A percentile compares a stretch with the other conserved stretches of the same genome.
These are phyloP conservation scores for Heliamphora exappendiculata DNA, from an alignment of 148 eudicot species.

Conservation along the genomic window DNA sequence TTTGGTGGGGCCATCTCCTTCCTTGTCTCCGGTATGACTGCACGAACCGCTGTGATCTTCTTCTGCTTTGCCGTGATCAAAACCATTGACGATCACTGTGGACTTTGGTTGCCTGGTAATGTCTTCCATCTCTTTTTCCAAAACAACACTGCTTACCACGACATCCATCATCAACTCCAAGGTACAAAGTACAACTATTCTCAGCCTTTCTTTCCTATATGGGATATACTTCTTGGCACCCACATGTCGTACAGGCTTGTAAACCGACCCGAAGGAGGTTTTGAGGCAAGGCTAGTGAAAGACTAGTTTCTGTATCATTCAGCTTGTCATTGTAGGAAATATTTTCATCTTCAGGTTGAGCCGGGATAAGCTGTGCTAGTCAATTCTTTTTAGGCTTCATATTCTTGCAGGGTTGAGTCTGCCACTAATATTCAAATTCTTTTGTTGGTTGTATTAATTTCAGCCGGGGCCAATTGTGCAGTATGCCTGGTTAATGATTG, in stretches of 20 bases:
- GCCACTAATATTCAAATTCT: slow-evolving; percentile 12
- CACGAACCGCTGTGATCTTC: slow-evolving; percentile 42
- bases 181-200: slow-evolving; percentile 42
- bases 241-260: slow-evolving; percentile 37
- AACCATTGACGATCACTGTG: slow-evolving; percentile 55
- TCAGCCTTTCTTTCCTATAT: slow-evolving; percentile 45
- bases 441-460: too few relatives aligned
- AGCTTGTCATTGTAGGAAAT: not conserved
- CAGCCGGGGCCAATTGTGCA: too few relatives aligned
- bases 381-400: slow-evolving; percentile 4
- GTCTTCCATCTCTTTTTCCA: slow-evolving; percentile 42
- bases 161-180: slow-evolving; percentile 52
- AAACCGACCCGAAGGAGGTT: slow-evolving; percentile 45
- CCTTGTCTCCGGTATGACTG: slow-evolving; percentile 47
- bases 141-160: slow-evolving; percentile 50
- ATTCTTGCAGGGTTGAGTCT: slow-evolving; percentile 4
- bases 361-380: slow-evolving; percentile 4
- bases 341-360: not conserved
- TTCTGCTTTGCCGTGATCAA: slow-evolving; percentile 46
- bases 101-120: slow-evolving; percentile 49
- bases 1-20: slow-evolving; percentile 46
- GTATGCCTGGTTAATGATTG: too few relatives aligned
- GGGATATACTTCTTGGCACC: slow-evolving; percentile 50
- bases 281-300: slow-evolving; percentile 36
- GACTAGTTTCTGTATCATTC: slow-evolving; percentile 9